Conservation (phyloP, 2,329 filamentous ascomycete species). For the Pezicula rhizophila region DNA sequence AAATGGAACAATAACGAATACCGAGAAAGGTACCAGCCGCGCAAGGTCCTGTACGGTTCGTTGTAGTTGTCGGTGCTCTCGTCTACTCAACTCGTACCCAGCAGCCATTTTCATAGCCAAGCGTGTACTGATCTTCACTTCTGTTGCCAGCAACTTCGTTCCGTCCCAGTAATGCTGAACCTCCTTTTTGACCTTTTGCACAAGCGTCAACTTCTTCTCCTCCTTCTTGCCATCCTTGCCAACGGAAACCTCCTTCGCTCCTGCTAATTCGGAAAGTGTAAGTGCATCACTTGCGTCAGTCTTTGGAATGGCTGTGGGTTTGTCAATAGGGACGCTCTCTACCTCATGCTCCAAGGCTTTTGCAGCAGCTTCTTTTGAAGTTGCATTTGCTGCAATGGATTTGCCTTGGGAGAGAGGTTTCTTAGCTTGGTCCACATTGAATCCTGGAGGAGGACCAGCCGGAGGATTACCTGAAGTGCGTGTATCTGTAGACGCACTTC, state of each 20-base stretch:
- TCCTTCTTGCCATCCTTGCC: conserved; percentile 63
- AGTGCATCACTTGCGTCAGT: conserved; percentile 24
- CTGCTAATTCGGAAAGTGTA: conserved; percentile 53
- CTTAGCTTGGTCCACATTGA: conserved; percentile 64
- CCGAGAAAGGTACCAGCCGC: conserved; percentile 88
- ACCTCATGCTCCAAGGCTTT: conserved; percentile 19
- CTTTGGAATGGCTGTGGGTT: conserved; percentile 25
- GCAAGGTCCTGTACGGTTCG: conserved; percentile 91
- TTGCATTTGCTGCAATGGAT: conserved; percentile 24
- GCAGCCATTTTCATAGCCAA: conserved; percentile 95
- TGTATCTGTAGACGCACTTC: conserved; percentile 53
- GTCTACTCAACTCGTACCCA: conserved; percentile 89
- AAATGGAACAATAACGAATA: conserved; percentile 95
- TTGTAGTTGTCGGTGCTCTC: conserved; percentile 88
- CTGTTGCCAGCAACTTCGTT: conserved; percentile 86
- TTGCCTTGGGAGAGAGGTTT: conserved; percentile 47
- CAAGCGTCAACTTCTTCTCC: conserved; percentile 79
- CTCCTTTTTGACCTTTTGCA: conserved; percentile 94
- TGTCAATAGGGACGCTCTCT: conserved; percentile 17
- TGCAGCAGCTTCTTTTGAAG: conserved; percentile 19
- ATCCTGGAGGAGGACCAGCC: conserved; percentile 60
- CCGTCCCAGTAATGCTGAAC: conserved; percentile 95
- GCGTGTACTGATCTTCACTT: conserved; percentile 87
- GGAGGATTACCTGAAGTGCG: conserved; percentile 40
- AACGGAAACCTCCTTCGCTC: conserved; percentile 54